A percentile compares a stretch with the other conserved stretches of the same genome.
These are phyloP conservation scores for Cystoisospora suis DNA, from an alignment of 169 alveolate species.

Conservation along the genomic window DNA sequence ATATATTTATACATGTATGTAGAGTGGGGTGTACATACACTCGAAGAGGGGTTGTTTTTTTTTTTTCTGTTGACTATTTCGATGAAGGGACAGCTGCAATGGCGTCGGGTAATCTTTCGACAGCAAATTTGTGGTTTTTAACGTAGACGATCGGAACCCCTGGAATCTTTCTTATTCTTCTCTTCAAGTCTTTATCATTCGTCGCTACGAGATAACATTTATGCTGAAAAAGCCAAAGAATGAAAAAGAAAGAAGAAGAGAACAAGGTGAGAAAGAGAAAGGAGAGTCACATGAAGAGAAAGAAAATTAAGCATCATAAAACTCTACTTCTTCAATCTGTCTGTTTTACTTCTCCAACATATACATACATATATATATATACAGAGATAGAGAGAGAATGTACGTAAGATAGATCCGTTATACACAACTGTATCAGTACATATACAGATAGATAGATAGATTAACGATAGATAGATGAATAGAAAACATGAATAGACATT, in stretches of 20 bases:
- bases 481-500: too few species aligned
- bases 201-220: constrained; percentile 97
- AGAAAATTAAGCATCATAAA: not conserved
- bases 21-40: not conserved
- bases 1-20: too few species aligned
- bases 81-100: constrained; percentile 66
- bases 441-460: too few species aligned
- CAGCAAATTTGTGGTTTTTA: constrained; percentile 92
- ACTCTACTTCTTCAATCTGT: not conserved
- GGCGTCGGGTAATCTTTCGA: constrained; percentile 96
- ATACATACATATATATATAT: not conserved
- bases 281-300: not conserved
- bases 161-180: constrained; percentile 96
- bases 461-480: too few species aligned
- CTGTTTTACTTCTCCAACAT: not conserved
- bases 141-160: constrained; percentile 98
- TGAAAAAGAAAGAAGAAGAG: not conserved
- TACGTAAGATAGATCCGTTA: not conserved
- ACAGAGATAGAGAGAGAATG: not conserved
- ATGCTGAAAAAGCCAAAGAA: constrained; percentile 75
- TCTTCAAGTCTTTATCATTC: constrained; percentile 96
- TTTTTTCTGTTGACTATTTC: not conserved
- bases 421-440: not conserved
- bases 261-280: not conserved
- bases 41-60: not conserved